Evolutionary conservation across 306 rosid species (phyloP), one percentile per base, ranked within the genome.

Genomic region (Cicer yamashitae): DNA sequence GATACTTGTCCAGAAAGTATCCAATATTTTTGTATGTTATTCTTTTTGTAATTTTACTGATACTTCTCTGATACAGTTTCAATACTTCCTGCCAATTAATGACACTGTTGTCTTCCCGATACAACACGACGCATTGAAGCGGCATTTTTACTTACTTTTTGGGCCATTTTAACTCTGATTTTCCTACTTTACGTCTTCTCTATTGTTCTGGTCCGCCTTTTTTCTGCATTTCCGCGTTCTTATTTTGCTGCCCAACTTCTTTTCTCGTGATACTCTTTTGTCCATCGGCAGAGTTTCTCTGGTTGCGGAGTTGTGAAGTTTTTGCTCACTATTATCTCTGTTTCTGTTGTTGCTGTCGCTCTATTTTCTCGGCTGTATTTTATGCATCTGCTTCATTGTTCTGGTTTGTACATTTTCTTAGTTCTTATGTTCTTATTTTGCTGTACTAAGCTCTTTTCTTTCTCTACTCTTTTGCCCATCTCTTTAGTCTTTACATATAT

Each of bases 351-450:
- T 63, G 48, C 4, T 8, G 5, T 39, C 37, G 14, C 8, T 14
- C 14, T 44, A 17, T 41, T 43, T 51, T 17, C 37, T 15, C 8
- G 12, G 34, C 37, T 64, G 50, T 40, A 61, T 7, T n/a, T 61
- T 47, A 61, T 34, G 38, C 50, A 64, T 64, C 48, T 64, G 34
- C 70, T 64, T 41, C 8, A 10, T 41, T 40, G 30, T n/a, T 41
- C 14, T 64, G 14, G 37, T 41, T 64, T 64, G 70, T 50, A 10
- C 70, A 7, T 64, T 64, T 64, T 17, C 30, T n/a, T 8, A 65
- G 5, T 15, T 64, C 43, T 6, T 37, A 10, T 37, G 11, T 39
- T 39, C 22, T 37, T 37, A 61, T 61, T 61, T 10, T 61, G 8
- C 46, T 39, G 45, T 10, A 8, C 46, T 61, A n/a, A 38, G 22